Evolutionary conservation across 164 flowering plant genomes (phyloP).

Genomic region (Chloranthus sessilifolius): DNA sequence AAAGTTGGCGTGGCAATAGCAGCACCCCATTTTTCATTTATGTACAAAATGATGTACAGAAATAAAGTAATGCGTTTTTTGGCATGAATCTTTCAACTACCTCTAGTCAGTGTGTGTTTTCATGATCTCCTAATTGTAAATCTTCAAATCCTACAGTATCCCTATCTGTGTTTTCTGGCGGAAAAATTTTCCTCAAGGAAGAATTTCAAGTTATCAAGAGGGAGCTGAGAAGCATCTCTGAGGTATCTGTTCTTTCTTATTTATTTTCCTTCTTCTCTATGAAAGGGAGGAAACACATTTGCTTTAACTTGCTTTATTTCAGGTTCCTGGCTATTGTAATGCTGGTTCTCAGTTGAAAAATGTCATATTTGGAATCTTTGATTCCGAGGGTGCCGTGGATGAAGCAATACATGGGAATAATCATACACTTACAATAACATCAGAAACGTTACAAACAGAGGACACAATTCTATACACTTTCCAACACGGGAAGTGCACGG

Average conservation of each 20-base stretch:
- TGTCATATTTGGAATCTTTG: constrained; percentile 42
- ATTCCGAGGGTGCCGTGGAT: constrained; percentile 49
- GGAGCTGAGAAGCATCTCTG: constrained; percentile 34
- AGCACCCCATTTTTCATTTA: no score
- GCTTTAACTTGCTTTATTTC: constrained; percentile 7
- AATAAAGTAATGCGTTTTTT: no score
- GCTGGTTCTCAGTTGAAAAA: constrained; percentile 51
- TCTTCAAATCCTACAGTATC: no score
- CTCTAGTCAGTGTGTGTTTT: no score
- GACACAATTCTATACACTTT: constrained; percentile 37
- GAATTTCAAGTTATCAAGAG: constrained; percentile 36
- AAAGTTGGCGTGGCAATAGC: no score
- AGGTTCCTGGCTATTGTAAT: constrained; percentile 43
- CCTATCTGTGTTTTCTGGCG: constrained; percentile 28
- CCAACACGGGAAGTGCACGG: constrained; percentile 44
- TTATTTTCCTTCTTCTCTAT: background rate
- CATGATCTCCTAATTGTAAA: no score
- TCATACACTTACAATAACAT: constrained; percentile 43
- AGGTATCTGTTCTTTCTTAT: constrained; percentile 26
- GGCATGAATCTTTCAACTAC: no score
- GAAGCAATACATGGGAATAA: constrained; percentile 33
- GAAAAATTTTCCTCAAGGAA: constrained; percentile 24
- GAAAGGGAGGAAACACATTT: no score
- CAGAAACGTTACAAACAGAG: constrained; percentile 18
- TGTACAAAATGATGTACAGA: no score